Conservation (phyloP, 305 asterid genomes). For the Solanum hybrid region DNA sequence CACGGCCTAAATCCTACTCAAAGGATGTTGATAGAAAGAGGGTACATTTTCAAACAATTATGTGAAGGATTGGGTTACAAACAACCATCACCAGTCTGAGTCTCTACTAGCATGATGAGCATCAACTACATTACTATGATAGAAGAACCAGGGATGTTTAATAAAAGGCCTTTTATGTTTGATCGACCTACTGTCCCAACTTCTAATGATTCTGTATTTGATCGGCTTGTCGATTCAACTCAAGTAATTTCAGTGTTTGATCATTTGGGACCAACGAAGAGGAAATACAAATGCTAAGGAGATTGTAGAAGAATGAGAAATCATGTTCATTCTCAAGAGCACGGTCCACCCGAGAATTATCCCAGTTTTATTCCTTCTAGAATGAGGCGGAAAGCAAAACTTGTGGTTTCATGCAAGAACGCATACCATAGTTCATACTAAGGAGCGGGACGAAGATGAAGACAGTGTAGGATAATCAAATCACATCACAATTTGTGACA, state of each 20-base stretch:
- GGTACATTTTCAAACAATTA: not conserved
- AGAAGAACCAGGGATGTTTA: not conserved
- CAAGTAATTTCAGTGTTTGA: not conserved
- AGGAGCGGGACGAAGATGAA: not conserved
- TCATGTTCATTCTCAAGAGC: not conserved
- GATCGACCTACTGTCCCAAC: not conserved
- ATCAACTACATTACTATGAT: not conserved
- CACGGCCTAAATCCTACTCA: too few species aligned
- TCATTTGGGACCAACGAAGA: not conserved
- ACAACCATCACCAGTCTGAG: too few species aligned
- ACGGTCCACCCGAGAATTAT: not conserved
- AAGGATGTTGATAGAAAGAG: not conserved
- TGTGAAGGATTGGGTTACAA: not conserved
- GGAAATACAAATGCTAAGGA: fast-evolving
- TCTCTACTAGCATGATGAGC: not conserved
- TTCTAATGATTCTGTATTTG: not conserved
- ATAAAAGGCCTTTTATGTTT: not conserved
- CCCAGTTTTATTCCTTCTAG: not conserved
- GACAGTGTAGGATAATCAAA: not conserved
- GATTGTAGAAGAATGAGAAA: not conserved
- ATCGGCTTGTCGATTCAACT: not conserved
- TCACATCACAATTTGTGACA: too few species aligned
- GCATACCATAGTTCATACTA: not conserved
- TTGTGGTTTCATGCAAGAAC: not conserved
- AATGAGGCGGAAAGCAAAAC: not conserved